phyloP scores from a whole-genome alignment of 345 rosid species.

The Corchorus capsularis region DNA sequence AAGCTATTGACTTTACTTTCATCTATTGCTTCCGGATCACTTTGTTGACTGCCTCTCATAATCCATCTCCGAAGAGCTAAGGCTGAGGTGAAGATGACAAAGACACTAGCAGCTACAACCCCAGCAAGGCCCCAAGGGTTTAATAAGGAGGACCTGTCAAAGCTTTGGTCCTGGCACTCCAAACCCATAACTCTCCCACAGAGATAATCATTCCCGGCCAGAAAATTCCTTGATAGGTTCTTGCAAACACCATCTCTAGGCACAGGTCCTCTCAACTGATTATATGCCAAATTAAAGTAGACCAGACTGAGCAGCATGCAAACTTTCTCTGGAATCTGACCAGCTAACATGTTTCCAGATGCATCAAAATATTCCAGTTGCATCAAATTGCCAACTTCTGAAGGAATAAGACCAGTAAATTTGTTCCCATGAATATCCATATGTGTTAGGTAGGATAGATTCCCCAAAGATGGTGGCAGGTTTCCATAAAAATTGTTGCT shows the following conservation, averaged over 20 bases:
- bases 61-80: conserved; percentile 50
- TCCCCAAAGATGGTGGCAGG: conserved; percentile 63
- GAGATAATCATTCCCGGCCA: conserved; percentile 64
- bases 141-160: conserved; percentile 33
- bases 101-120: conserved; percentile 40
- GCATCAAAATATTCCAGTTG: conserved; percentile 67
- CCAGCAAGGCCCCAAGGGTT: conserved; percentile 59
- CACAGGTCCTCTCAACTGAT: conserved; percentile 62
- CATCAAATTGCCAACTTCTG: conserved; percentile 56
- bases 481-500: conserved; percentile 53
- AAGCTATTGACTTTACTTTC: conserved; percentile 57
- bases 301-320: conserved; percentile 49
- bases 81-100: conserved; percentile 37
- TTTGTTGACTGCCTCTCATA: conserved; percentile 34
- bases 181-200: conserved; percentile 52
- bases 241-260: conserved; percentile 62
- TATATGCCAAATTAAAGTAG: conserved; percentile 54
- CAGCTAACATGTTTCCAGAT: conserved; percentile 60
- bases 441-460: conserved; percentile 60
- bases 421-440: conserved; percentile 66
- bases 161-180: conserved; percentile 46
- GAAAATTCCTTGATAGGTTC: conserved; percentile 44
- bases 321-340: conserved; percentile 59
- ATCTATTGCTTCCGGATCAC: conserved; percentile 49
- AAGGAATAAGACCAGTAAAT: conserved; percentile 66